These are phyloP conservation scores for Cadophora sp. DNA, from an alignment of 2,329 filamentous ascomycete species.

Conservation along the genomic window DNA sequence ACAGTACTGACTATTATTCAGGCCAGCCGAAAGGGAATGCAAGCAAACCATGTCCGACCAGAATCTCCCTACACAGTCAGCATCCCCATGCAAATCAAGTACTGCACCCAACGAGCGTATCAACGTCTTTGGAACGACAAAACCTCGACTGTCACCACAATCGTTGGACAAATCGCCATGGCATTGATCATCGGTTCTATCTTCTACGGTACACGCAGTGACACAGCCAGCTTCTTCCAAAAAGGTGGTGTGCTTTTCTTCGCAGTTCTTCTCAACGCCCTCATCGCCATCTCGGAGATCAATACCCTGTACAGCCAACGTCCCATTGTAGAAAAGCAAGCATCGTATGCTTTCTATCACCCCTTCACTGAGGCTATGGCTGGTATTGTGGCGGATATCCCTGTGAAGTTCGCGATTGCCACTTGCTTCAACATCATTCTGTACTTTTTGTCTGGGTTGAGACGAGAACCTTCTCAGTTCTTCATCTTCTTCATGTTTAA, in stretches of 20 bases:
- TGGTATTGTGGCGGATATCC: slow-evolving; percentile 86
- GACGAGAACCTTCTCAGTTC: slow-evolving; percentile 71
- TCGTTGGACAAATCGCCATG: slow-evolving; percentile 53
- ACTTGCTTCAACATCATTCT: slow-evolving; percentile 81
- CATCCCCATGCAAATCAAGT: slow-evolving; percentile 74
- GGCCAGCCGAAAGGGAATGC: slow-evolving; percentile 43
- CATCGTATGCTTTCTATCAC: slow-evolving; percentile 87
- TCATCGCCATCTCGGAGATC: slow-evolving; percentile 69
- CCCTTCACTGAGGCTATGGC: slow-evolving; percentile 87
- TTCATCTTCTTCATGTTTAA: slow-evolving; percentile 72
- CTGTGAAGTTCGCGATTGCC: slow-evolving; percentile 78
- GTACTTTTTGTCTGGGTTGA: slow-evolving; percentile 86
- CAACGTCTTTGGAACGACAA: slow-evolving; percentile 79
- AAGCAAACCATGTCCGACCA: slow-evolving; percentile 62
- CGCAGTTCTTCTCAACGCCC: slow-evolving; percentile 71
- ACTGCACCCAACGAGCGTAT: slow-evolving; percentile 85
- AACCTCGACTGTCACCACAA: slow-evolving; percentile 64
- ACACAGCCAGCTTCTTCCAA: slow-evolving; percentile 65
- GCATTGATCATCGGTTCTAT: slow-evolving; percentile 68
- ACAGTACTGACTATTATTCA: slow-evolving; percentile 27
- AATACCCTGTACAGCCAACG: slow-evolving; percentile 82
- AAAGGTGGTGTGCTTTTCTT: slow-evolving; percentile 73
- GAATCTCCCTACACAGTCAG: slow-evolving; percentile 87
- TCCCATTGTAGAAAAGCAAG: slow-evolving; percentile 90
- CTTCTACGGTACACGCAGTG: slow-evolving; percentile 64